phyloP scores from a whole-genome alignment of 768 basidiomycete genomes.

The Pulveroboletus sp. region DNA sequence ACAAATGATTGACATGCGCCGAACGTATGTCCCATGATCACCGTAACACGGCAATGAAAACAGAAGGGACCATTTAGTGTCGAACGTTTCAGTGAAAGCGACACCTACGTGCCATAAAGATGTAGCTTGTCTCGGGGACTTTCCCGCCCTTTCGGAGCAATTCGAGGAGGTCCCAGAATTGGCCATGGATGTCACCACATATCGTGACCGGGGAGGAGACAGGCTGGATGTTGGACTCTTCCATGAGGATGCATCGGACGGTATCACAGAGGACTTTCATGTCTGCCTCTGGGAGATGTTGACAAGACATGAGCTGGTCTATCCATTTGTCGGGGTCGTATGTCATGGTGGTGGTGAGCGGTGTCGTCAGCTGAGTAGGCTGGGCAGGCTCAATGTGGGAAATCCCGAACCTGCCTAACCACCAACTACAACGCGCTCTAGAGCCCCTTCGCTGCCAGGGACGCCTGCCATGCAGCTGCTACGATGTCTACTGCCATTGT shows the following conservation, averaged over 20 bases:
- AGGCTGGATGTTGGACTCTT: slow-evolving; percentile 97
- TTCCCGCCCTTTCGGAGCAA: slow-evolving; percentile 80
- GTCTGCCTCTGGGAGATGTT: slow-evolving; percentile 83
- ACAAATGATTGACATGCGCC: not conserved
- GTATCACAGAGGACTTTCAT: slow-evolving; percentile 92
- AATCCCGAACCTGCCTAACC: not conserved
- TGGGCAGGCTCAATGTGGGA: slow-evolving; percentile 15
- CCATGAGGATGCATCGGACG: slow-evolving; percentile 84
- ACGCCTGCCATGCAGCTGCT: slow-evolving; percentile 14
- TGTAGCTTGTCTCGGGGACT: slow-evolving; percentile 86
- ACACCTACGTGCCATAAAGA: slow-evolving; percentile 85
- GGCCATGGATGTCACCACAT: slow-evolving; percentile 95
- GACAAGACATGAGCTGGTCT: slow-evolving; percentile 78
- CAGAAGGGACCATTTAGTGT: slow-evolving; percentile 23
- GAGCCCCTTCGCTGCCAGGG: not conserved
- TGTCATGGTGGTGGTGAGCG: slow-evolving; percentile 22
- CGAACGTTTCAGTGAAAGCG: slow-evolving; percentile 23
- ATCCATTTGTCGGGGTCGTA: slow-evolving; percentile 79
- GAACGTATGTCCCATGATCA: not conserved
- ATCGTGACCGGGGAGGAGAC: slow-evolving; percentile 93
- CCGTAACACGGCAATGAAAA: not conserved
- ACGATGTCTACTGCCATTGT: slow-evolving; percentile 16
- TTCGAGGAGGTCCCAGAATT: slow-evolving; percentile 96
- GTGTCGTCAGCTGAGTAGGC: not conserved
- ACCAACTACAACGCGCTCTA: not conserved